Base-by-base conservation (phyloP, 441 rosid species). In the Mallotus repandus region DNA sequence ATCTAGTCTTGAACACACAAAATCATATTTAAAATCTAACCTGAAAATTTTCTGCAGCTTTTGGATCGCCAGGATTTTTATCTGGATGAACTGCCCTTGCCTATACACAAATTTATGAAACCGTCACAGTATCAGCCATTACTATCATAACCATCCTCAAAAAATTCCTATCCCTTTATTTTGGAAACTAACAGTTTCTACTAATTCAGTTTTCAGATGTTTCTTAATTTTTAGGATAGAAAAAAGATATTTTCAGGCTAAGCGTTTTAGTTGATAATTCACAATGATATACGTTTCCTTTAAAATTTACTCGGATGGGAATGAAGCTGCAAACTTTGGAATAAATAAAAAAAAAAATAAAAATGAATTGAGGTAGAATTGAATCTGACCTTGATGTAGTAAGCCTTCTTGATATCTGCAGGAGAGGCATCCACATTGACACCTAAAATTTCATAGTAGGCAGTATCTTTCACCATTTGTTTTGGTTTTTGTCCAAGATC, bases 41-140 rank as follows among this genome's bases (percentile, higher is more conserved):
- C 94, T 91, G 97, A 81, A 96, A 96, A 75, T 90, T 96, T 77
- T 77, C 85, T 6, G 97, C 97, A 76, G 98, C 98, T 77, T 83
- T 89, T 49, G 97, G 94, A 81, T 90, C 98, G 45, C 85, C 89
- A 49, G 84, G 95, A 84, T 93, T 96, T 88, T 93, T 96, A 80
- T 96, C 99, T 41, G 98, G 99, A 74, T 96, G 97, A 72, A 96
- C 98, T 78, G 78, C 63, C 80, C 92, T 86, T 73, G 98, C 99
- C 97, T 95, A 86, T 54, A 82, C 63, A 73, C 35, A 68, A 74
- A 63, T 65, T 11, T 29, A 79, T 12, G 63, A 52, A 59, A 52
- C 46, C 12, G 57, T 43, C 55, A 67, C 60, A 65, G 10, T 15
- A 58, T 3, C 56, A 22, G 19, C 58, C 41, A 38, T 22, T 41